Evolutionary conservation across 2,329 filamentous ascomycete species (phyloP).

Genomic region (Fusarium compactum): DNA sequence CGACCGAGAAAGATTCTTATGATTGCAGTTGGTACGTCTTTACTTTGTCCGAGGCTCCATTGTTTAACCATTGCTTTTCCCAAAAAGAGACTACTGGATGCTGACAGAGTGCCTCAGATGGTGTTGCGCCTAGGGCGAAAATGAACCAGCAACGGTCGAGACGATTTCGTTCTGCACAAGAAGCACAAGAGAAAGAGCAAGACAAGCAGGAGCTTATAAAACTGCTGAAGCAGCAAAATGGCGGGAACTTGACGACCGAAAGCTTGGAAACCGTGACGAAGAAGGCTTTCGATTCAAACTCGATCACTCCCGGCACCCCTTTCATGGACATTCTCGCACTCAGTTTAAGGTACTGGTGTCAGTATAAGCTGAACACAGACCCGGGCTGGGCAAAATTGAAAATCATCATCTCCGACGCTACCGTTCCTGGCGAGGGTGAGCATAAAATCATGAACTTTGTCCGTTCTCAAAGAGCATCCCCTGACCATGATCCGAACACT

Average conservation of each 20-base stretch:
- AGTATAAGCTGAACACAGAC: slow-evolving; percentile 97
- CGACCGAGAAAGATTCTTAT: slow-evolving; percentile 94
- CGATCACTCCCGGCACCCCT: slow-evolving; percentile 94
- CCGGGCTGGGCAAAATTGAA: slow-evolving; percentile 96
- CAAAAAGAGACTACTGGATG: background rate
- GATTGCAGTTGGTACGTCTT: slow-evolving; percentile 87
- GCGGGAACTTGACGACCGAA: slow-evolving; percentile 71
- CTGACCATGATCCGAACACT: slow-evolving; percentile 95
- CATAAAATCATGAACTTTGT: slow-evolving; percentile 99
- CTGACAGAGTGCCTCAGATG: slow-evolving; percentile 69
- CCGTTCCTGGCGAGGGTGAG: slow-evolving; percentile 96
- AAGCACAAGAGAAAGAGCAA: slow-evolving; percentile 92
- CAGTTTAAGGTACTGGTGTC: slow-evolving; percentile 94
- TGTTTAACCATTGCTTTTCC: background rate
- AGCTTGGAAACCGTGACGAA: slow-evolving; percentile 74
- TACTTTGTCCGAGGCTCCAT: background rate
- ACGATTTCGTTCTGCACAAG: slow-evolving; percentile 93
- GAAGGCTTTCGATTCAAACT: slow-evolving; percentile 91
- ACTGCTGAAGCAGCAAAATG: slow-evolving; percentile 82
- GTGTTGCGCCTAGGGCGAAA: slow-evolving; percentile 96
- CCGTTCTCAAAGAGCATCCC: slow-evolving; percentile 88
- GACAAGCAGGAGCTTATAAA: slow-evolving; percentile 91
- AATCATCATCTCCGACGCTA: slow-evolving; percentile 98
- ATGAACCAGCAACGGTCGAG: slow-evolving; percentile 99
- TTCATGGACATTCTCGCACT: slow-evolving; percentile 97